Conservation (phyloP, 345 rosid species). For the Draba incana region DNA sequence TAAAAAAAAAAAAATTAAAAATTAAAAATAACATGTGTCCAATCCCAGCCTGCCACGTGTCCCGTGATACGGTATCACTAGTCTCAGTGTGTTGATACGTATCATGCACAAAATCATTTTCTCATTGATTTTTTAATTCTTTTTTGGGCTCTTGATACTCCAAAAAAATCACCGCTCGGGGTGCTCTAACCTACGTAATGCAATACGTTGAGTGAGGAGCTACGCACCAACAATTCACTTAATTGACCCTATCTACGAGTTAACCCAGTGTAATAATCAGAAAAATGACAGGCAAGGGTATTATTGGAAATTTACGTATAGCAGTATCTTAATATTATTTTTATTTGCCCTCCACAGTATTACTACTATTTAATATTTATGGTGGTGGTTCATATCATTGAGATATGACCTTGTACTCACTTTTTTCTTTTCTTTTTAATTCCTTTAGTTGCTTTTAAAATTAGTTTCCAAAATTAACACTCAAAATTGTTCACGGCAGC, state of each 20-base stretch:
- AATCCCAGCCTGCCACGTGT: too few species aligned
- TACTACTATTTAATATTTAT: constrained; percentile 33
- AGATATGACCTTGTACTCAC: constrained; percentile 42
- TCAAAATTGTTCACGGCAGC: constrained; percentile 24
- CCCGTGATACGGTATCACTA: too few species aligned
- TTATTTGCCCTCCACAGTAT: background rate
- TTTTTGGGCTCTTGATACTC: too few species aligned
- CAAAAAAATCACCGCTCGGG: too few species aligned
- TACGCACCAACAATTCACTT: constrained; percentile 28
- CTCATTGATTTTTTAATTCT: too few species aligned
- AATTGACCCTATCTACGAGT: constrained; percentile 17
- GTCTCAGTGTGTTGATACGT: too few species aligned
- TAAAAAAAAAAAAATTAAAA: too few species aligned
- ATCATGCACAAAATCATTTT: too few species aligned
- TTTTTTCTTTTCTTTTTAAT: constrained; percentile 5
- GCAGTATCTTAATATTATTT: constrained; percentile 5
- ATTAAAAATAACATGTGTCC: too few species aligned
- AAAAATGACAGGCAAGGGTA: background rate
- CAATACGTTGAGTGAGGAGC: constrained; percentile 13
- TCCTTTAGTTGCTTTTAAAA: constrained; percentile 5
- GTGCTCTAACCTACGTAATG: background rate
- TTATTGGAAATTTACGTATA: background rate
- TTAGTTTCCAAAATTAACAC: constrained; percentile 28
- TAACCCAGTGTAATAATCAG: background rate
- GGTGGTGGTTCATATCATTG: constrained; percentile 44